These are phyloP conservation scores for Kwoniella pini DNA, from an alignment of 768 basidiomycete species.

Conservation along the genomic window DNA sequence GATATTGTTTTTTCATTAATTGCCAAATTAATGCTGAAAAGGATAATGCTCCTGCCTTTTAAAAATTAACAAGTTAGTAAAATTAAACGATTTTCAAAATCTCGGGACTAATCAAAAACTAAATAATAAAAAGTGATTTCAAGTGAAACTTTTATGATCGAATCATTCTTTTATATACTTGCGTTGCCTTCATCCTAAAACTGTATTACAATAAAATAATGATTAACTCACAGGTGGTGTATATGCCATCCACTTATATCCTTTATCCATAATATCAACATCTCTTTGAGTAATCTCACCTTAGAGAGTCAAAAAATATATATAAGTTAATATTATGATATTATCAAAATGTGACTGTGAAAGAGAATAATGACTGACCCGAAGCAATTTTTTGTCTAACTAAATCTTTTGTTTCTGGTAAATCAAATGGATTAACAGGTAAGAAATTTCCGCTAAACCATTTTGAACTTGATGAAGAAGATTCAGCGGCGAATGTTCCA, in stretches of 20 bases:
- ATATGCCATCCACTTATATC: constrained; percentile 23
- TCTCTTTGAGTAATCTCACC: constrained; percentile 19
- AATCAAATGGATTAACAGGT: constrained; percentile 21
- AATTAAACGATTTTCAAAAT: too few relatives aligned
- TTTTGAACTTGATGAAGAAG: constrained; percentile 7
- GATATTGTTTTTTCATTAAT: constrained; percentile 25
- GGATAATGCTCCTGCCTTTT: constrained; percentile 7
- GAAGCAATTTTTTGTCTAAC: constrained; percentile 20
- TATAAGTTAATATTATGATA: neutral
- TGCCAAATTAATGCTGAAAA: constrained; percentile 19
- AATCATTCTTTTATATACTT: too few relatives aligned
- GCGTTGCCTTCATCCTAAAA: neutral
- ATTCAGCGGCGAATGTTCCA: neutral
- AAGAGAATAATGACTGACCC: constrained; percentile 2
- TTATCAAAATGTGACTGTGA: neutral
- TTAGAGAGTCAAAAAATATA: neutral
- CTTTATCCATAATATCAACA: constrained; percentile 24
- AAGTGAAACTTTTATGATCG: neutral
- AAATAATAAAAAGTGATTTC: neutral
- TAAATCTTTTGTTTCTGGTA: constrained; percentile 20
- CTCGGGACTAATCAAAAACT: too few relatives aligned
- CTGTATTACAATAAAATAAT: neutral
- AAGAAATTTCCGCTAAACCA: constrained; percentile 19
- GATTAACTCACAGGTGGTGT: constrained; percentile 20
- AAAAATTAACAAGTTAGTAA: neutral